These are phyloP conservation scores for Sporisorium sorghi DNA, from an alignment of 1,284 basidiomycete species.

Conservation along the genomic window DNA sequence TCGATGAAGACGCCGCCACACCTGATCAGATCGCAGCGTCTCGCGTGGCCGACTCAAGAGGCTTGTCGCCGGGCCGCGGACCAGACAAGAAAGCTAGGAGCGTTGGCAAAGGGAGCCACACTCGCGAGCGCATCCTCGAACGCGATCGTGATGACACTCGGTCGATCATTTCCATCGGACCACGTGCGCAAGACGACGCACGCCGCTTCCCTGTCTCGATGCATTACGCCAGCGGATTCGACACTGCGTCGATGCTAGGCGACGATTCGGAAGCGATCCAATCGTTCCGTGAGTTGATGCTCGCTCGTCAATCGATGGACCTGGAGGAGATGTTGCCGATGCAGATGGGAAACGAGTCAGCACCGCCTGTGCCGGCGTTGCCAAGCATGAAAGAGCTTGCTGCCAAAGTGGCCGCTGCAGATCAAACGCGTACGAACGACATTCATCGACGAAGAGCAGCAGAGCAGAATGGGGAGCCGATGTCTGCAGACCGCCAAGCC, in stretches of 20 bases:
- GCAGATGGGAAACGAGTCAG: constrained; percentile 27
- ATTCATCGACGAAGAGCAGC: not conserved
- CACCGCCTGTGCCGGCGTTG: constrained; percentile 58
- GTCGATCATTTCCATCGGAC: constrained; percentile 45
- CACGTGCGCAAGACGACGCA: constrained; percentile 46
- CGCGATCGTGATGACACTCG: constrained; percentile 22
- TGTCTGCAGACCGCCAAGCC: not conserved
- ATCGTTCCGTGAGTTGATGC: constrained; percentile 52
- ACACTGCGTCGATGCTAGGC: constrained; percentile 49
- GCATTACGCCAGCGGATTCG: constrained; percentile 60
- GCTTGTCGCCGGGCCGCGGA: not conserved
- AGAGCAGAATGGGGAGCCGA: not conserved
- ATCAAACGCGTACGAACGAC: constrained; percentile 21
- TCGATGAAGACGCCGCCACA: constrained; percentile 13
- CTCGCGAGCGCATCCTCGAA: constrained; percentile 10
- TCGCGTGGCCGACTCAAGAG: not conserved
- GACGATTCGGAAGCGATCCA: constrained; percentile 49
- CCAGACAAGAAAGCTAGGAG: not conserved
- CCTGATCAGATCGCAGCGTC: not conserved
- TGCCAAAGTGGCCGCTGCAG: constrained; percentile 36
- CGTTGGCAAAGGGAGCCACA: not conserved
- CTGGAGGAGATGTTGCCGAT: constrained; percentile 56
- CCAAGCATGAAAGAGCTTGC: constrained; percentile 42
- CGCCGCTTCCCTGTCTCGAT: constrained; percentile 60
- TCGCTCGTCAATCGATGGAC: constrained; percentile 57